Conservation (phyloP, 176 grass and related monocot genomes). For the Puccinellia tenuiflora region DNA sequence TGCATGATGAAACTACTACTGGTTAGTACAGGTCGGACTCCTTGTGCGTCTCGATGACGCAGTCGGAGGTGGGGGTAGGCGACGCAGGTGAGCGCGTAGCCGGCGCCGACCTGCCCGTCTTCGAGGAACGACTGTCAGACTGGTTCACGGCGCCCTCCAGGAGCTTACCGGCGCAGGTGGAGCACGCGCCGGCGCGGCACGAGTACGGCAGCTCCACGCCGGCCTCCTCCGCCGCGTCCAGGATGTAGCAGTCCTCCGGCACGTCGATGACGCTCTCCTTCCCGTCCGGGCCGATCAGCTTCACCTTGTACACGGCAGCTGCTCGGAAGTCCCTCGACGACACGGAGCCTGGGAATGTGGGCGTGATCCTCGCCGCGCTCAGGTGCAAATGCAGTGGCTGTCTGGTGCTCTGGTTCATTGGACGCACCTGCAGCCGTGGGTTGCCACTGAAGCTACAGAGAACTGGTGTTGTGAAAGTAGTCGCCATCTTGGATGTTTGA, state of each 20-base stretch:
- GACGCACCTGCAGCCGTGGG: not conserved
- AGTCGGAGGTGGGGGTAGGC: constrained; percentile 60
- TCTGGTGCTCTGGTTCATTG: not conserved
- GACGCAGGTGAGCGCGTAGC: constrained; percentile 74
- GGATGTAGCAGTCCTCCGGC: constrained; percentile 50
- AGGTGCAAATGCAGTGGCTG: too few relatives aligned
- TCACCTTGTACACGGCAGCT: constrained; percentile 63
- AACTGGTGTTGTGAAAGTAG: constrained; percentile 1
- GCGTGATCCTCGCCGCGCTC: too few relatives aligned
- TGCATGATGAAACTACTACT: not conserved
- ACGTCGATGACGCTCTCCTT: constrained; percentile 48
- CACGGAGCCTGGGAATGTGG: too few relatives aligned
- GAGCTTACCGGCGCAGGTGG: constrained; percentile 61
- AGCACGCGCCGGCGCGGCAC: constrained; percentile 66
- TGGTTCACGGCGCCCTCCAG: constrained; percentile 58
- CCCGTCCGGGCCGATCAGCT: constrained; percentile 41
- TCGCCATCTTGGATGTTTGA: constrained; percentile 18
- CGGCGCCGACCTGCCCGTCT: constrained; percentile 32
- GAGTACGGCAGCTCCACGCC: constrained; percentile 58
- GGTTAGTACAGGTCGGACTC: too few relatives aligned
- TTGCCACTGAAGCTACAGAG: constrained; percentile 12
- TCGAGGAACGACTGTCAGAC: constrained; percentile 59
- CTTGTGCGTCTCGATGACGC: constrained; percentile 78
- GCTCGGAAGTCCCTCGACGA: too few relatives aligned
- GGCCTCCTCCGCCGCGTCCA: constrained; percentile 49